Base-by-base conservation (phyloP, 2,329 filamentous ascomycete genomes). In the Incumbomyces lentus region DNA sequence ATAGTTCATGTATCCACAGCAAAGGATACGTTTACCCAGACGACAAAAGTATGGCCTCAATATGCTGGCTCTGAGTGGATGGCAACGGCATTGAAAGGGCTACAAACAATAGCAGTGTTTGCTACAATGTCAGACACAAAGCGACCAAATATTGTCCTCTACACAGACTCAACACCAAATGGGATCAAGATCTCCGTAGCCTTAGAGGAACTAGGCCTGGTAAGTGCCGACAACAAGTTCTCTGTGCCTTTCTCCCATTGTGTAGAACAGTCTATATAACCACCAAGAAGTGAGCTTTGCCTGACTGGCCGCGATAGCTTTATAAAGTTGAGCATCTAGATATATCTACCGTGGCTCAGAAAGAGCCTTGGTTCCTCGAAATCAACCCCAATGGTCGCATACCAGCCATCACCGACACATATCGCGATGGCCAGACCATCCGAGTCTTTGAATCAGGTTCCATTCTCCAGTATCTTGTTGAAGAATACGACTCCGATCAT, bases 381-480 rank as follows among this genome's bases (percentile, higher is more conserved):
- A 93, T 95, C 68, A 95, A 95, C 67, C 88, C 88, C 53, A 95
- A 95, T 63, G 88, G 88, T 53, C 84, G 88, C 55, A 94, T 95
- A 58, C 89, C 88, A 3, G 88, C 88, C 48, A 59, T 95, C 42
- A 92, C 85, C 6, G 88, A 95, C 66, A 84, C 73, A 6, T 52
- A 52, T 39, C 32, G 42, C 29, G 50, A 52, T 40, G 85, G 86
- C 55, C 70, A 83, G 62, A 69, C 71, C 30, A 86, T 94, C 61
- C 74, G 76, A 48, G 63, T 95, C 14, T 95, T 93, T 60, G 88
- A 95, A 67, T 85, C 79, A 52, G 87, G 86, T 48, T 78, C 82
- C 53, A 92, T 94, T 61, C 71, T 93, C 68, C 79, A 88, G 64
- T 94, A 95, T 62, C 75, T 95, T 5, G 79, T 84, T 14, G 83